Conservation (phyloP, 2,329 filamentous ascomycete genomes). For the Colletotrichum brevisporum region DNA sequence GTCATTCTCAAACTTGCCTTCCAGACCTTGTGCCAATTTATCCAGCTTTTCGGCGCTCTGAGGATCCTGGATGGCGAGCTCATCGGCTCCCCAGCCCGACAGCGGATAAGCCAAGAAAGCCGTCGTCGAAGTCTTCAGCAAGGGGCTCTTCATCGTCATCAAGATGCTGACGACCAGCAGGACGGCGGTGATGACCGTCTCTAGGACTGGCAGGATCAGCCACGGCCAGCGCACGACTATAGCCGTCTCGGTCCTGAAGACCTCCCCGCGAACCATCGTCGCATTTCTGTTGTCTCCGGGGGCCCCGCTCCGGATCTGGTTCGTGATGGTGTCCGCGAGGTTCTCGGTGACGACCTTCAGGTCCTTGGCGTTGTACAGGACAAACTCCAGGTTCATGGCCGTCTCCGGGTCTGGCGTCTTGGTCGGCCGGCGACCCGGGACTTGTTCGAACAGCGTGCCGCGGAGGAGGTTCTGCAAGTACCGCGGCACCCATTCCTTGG, state of each 20-base stretch:
- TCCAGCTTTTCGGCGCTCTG: constrained; percentile 12
- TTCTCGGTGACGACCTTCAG: constrained; percentile 28
- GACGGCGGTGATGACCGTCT: constrained; percentile 41
- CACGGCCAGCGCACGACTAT: constrained; percentile 50
- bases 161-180: constrained; percentile 43
- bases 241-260: constrained; percentile 45
- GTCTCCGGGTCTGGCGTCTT: neutral
- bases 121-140: neutral
- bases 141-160: neutral
- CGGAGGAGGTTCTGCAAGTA: neutral
- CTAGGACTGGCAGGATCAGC: constrained; percentile 46
- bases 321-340: constrained; percentile 36
- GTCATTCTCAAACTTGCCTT: neutral
- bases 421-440: neutral
- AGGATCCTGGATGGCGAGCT: neutral
- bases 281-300: constrained; percentile 40
- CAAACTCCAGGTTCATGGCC: constrained; percentile 5
- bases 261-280: constrained; percentile 40
- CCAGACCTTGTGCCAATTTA: neutral
- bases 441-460: neutral
- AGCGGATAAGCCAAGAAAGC: constrained; percentile 1
- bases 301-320: constrained; percentile 39
- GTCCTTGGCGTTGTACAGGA: constrained; percentile 33
- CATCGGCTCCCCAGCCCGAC: constrained; percentile 3
- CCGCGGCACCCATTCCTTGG: neutral